Base-by-base conservation (phyloP, 2,329 filamentous ascomycete genomes). In the Trichocomaceae sp. region DNA sequence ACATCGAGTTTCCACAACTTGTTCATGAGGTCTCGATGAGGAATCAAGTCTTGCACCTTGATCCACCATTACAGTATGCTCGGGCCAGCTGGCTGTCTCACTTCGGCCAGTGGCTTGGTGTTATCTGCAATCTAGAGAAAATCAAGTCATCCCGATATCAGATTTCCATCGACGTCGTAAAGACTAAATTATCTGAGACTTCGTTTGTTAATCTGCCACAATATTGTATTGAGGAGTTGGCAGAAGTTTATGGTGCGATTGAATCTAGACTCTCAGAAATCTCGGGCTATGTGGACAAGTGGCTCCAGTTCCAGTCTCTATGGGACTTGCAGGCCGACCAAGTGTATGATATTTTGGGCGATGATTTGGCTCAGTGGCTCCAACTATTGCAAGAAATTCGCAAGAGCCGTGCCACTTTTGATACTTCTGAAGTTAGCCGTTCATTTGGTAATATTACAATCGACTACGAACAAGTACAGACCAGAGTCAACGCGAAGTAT, bases 401-500 rank as follows among this genome's bases (percentile, higher is more conserved):
- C 58, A 96, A 96, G 73, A 93, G 90, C 42, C 86, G 93, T 51
- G 87, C 90, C 42, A 99, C 95, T 0, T 99, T 99, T 64, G 93
- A 99, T 67, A 99, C 92, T 1, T 95, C 92, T 8, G 93, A 96
- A 68, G 89, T 95, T 60, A 93, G 87, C 70, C 87, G 88, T 39
- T 87, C 87, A 1, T 99, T 99, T 68, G 93, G 93, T 4, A 92
- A 95, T 70, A 84, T 97, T 52, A 90, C 87, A 3, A 90, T 99
- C 65, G 92, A 99, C 69, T 99, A 99, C 66, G 93, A 97, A 64
- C 95, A 99, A 71, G 93, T 99, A 0, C 95, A 99, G 72, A 90
- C 92, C 55, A 96, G 96, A 72, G 93, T 99, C 70, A 99, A 97
- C 65, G 90, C 90, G 64, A 99, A 97, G 71, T 99, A 99, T 68